Base-by-base conservation (phyloP, 495 filamentous ascomycete species). In the Neurospora tetraspora region DNA sequence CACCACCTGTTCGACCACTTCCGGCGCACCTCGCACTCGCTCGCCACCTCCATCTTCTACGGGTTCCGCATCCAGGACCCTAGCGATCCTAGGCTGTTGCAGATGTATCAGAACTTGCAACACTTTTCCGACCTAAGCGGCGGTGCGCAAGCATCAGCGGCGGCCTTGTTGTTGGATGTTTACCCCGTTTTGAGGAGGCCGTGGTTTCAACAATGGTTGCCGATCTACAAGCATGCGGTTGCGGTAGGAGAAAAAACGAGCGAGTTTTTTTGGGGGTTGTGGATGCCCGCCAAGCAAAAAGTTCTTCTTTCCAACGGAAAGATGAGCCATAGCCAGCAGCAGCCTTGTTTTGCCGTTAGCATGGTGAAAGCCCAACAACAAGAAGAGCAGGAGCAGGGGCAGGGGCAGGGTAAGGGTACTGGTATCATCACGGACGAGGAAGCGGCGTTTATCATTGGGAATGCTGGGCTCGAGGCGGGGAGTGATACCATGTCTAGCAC, bases 381-480 rank as follows among this genome's bases (percentile, higher is more conserved):
- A 34, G 69, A n/a, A 65, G 75, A 77, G 68, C 68, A 76, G n/a
- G n/a, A n/a, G n/a, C n/a, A n/a, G n/a, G n/a, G n/a, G n/a, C n/a
- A n/a, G n/a, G n/a, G n/a, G n/a, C n/a, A n/a, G n/a, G n/a, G n/a
- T n/a, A n/a, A n/a, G n/a, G n/a, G n/a, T n/a, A n/a, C n/a, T n/a
- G n/a, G n/a, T n/a, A n/a, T n/a, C n/a, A 76, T 75, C 59, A 70
- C 71, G 12, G 78, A 82, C 70, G 69, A 71, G 31, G 39, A 73
- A 8, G 80, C 80, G 9, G 73, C 72, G 0, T 79, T 76, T 43
- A 70, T 77, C 1, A 82, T 81, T 10, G 81, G 77, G 8, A 78
- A 20, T 38, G 61, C 80, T 0, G 45, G 88, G 0, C 85, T 86
- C 43, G 78, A 82, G n/a, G 87, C 82, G 0, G 87, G 85, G 8